Evolutionary conservation across 2,329 filamentous ascomycete genomes (phyloP), one percentile per base, ranked within the genome.

Genomic region (Thermomyces lanuginosus): DNA sequence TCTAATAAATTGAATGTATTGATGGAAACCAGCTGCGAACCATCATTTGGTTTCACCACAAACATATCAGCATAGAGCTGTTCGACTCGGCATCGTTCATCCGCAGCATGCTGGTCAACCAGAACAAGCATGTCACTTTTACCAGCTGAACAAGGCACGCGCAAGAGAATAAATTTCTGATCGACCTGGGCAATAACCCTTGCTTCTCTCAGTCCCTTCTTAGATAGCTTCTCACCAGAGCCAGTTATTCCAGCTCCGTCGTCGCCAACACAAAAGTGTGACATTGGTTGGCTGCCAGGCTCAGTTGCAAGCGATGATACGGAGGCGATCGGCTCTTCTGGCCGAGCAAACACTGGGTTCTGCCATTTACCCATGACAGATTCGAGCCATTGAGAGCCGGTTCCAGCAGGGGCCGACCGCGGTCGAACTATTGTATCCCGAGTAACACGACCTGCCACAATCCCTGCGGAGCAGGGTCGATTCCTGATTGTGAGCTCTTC

Each of bases 81-180:
- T 45, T 98, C 89, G 1, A 95, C 66, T 1, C 74, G 72, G 35
- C 78, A 72, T 23, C 89, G 68, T 55, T 98, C 89, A 46, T 93
- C 86, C 3, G 84, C 89, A 1, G 89, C 89, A 46, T 98, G 89
- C 44, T 98, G 89, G 43, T 98, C 89, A 4, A 93, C 64, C 20
- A 93, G 60, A 1, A 92, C 63, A 4, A 95, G 55, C 1, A 72
- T 39, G 2, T 33, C 21, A 9, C 20, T 32, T 14, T 22, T 27
- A 5, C 22, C 18, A 22, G 34, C n/a, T 22, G 7, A 10, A 18
- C 7, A 5, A 12, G 51, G 46, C 26, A 80, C 54, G 35, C 69
- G 76, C 12, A 72, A 60, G 1, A 98, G 55, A 9, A 98, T 76
- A 45, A 92, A 98, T 48, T 98, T 98, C 8, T 60, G 63, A 46